phyloP scores from a whole-genome alignment of 164 flowering plant genomes.

The Magnolia officinalis region DNA sequence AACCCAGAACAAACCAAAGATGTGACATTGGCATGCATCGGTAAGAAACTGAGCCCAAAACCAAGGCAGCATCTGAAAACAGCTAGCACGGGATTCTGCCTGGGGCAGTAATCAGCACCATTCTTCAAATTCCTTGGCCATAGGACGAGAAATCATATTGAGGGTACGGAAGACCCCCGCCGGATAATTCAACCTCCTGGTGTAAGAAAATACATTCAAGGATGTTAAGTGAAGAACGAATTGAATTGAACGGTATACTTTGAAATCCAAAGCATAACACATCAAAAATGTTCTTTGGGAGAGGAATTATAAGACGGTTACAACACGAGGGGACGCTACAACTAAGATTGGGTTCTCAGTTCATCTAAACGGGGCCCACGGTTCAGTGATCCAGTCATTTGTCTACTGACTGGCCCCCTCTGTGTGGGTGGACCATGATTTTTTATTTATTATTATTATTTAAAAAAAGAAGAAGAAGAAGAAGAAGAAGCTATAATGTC shows the following conservation, averaged over 20 bases:
- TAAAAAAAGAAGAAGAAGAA: no score
- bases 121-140: background rate
- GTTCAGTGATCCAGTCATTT: no score
- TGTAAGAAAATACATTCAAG: background rate
- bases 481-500: no score
- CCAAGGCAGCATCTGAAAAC: background rate
- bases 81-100: background rate
- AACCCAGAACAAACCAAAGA: background rate
- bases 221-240: background rate
- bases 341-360: no score
- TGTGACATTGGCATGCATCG: background rate
- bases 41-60: background rate
- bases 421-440: no score
- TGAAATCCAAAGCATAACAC: background rate
- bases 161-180: constrained; percentile 20
- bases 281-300: background rate
- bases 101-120: background rate
- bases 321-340: no score
- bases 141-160: background rate
- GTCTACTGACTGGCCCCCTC: no score
- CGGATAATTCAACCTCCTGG: constrained; percentile 30
- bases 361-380: no score
- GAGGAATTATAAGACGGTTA: no score
- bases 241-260: background rate
- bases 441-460: no score